Conservation (phyloP, 371 early-diverging fungal species). For the Actinomortierella wolfii region DNA sequence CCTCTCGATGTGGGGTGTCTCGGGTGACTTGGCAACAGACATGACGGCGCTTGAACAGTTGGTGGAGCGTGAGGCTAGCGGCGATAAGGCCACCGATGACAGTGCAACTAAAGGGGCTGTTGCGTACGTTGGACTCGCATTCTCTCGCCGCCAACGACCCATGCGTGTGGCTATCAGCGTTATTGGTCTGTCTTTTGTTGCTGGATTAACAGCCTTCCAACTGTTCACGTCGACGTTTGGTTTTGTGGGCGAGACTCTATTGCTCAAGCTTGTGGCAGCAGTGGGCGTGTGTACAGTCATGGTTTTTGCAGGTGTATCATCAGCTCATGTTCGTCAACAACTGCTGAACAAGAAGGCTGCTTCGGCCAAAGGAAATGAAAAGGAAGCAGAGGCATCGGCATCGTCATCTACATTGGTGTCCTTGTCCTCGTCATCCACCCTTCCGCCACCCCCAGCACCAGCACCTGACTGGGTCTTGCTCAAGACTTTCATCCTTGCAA, state of each 20-base stretch:
- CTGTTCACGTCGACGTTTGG: conserved; percentile 33
- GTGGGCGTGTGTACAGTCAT: conserved; percentile 31
- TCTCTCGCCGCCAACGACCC: conserved; percentile 26
- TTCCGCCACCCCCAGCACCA: conserved; percentile 6
- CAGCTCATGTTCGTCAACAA: conserved; percentile 23
- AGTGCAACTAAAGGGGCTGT: neutral
- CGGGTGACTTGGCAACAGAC: conserved; percentile 25
- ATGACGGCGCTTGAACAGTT: conserved; percentile 8
- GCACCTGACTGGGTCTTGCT: conserved; percentile 59
- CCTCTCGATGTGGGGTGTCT: conserved; percentile 52
- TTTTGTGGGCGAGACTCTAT: conserved; percentile 35
- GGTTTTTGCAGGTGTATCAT: conserved; percentile 24
- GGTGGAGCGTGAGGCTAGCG: conserved; percentile 11
- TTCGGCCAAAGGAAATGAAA: neutral
- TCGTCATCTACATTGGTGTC: conserved; percentile 10
- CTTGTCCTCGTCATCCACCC: conserved; percentile 6
- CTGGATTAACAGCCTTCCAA: conserved; percentile 25
- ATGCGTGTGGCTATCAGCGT: conserved; percentile 16
- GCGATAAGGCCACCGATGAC: neutral
- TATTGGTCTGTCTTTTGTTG: conserved; percentile 21
- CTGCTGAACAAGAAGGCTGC: conserved; percentile 6
- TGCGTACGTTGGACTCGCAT: conserved; percentile 17
- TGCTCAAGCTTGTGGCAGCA: conserved; percentile 33
- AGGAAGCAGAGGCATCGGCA: conserved; percentile 10
- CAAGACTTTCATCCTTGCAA: conserved; percentile 70